A percentile compares a stretch with the other conserved stretches of the same genome.
phyloP scores from a whole-genome alignment of 202 grass and related monocot species.

The Thinopyrum obtusiflorum region DNA sequence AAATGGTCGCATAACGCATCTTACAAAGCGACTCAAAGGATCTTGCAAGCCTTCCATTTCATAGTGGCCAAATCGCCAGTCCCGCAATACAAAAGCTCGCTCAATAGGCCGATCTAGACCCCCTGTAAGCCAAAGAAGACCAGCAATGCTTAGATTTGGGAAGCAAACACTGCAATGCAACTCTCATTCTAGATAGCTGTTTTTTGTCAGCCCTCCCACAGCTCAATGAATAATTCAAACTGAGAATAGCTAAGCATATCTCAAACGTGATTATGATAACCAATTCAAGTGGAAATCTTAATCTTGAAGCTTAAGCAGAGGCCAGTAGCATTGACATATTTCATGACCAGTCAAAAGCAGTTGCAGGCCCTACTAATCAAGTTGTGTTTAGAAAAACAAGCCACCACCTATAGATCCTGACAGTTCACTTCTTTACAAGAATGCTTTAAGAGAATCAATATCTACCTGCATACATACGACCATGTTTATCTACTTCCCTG shows the following conservation, averaged over 20 bases:
- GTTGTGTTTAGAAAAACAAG: slow-evolving; percentile 19
- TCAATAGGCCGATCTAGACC: slow-evolving; percentile 78
- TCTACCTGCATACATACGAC: slow-evolving; percentile 91
- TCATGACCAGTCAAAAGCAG: slow-evolving; percentile 5
- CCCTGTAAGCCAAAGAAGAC: slow-evolving; percentile 43
- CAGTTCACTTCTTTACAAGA: slow-evolving; percentile 1
- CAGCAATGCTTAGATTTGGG: not conserved
- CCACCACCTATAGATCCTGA: not conserved
- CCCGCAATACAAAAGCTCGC: slow-evolving; percentile 58
- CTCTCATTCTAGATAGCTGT: not conserved
- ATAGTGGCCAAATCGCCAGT: slow-evolving; percentile 93
- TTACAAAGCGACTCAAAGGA: slow-evolving; percentile 52
- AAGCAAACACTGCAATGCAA: not conserved
- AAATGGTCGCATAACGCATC: slow-evolving; percentile 57
- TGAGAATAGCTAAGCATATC: not conserved
- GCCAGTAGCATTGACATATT: slow-evolving; percentile 22
- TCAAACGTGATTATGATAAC: slow-evolving; percentile 16
- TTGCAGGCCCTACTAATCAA: slow-evolving; percentile 17
- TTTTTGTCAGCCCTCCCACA: slow-evolving; percentile 2
- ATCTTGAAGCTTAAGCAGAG: not conserved
- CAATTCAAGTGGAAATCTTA: not conserved
- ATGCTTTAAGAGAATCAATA: slow-evolving; percentile 26
- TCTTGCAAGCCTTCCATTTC: slow-evolving; percentile 95
- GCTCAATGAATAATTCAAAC: slow-evolving; percentile 2
- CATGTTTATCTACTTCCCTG: slow-evolving; percentile 72